Conservation (phyloP, 1,284 basidiomycete genomes). For the Wallemia ichthyophaga region DNA sequence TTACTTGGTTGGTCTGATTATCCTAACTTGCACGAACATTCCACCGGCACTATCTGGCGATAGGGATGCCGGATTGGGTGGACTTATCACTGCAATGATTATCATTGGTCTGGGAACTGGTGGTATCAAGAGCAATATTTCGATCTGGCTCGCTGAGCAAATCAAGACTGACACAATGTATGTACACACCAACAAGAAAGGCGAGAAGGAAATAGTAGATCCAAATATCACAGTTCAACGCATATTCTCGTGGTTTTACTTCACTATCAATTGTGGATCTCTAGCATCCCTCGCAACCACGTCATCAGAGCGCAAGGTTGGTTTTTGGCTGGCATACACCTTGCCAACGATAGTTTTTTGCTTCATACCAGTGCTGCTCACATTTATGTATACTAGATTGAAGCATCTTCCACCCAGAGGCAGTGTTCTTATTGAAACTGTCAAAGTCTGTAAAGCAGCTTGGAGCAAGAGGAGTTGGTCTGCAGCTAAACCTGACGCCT, state of each 20-base stretch:
- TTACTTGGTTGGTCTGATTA: background rate
- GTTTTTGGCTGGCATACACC: slow-evolving; percentile 13
- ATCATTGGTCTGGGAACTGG: slow-evolving; percentile 3
- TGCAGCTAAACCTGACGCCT: background rate
- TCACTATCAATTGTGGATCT: slow-evolving; percentile 9
- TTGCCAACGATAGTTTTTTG: slow-evolving; percentile 2
- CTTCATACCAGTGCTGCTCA: slow-evolving; percentile 16
- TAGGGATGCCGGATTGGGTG: background rate
- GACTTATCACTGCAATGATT: slow-evolving; percentile 1
- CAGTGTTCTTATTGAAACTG: background rate
- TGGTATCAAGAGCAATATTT: slow-evolving; percentile 2
- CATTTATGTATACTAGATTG: background rate
- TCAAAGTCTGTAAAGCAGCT: slow-evolving; percentile 11
- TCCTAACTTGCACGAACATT: slow-evolving; percentile 1
- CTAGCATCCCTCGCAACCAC: slow-evolving; percentile 2
- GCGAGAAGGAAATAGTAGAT: slow-evolving; percentile 3
- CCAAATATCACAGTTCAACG: slow-evolving; percentile 6
- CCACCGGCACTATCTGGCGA: background rate
- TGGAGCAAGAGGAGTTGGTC: background rate
- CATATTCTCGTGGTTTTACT: slow-evolving; percentile 19
- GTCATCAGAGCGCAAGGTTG: slow-evolving; percentile 14
- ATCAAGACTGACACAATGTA: slow-evolving; percentile 1
- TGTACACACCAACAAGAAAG: slow-evolving; percentile 17
- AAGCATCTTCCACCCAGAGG: slow-evolving; percentile 20
- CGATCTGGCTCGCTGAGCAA: background rate